Percentiles rank a stretch among this genome's conserved stretches.
phyloP scores from a whole-genome alignment of 2,329 filamentous ascomycete genomes.

The Fusarium mangiferae region DNA sequence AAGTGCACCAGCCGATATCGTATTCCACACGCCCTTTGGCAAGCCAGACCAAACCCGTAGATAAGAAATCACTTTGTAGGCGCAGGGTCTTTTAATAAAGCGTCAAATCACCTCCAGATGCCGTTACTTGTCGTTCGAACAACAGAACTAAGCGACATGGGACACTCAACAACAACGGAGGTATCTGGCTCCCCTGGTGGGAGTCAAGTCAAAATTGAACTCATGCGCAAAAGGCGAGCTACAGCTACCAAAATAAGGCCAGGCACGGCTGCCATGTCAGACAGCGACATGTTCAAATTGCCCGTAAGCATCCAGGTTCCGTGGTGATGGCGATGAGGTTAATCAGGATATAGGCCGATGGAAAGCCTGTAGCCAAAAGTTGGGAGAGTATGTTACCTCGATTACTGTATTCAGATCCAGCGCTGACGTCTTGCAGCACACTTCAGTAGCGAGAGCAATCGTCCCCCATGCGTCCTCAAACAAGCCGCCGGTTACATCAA shows the following conservation, averaged over 20 bases:
- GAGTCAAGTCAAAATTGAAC: neutral
- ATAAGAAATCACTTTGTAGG: neutral
- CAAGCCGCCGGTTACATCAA: neutral
- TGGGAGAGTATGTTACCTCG: neutral
- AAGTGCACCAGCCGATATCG: neutral
- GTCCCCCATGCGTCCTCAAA: neutral
- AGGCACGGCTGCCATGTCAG: neutral
- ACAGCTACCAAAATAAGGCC: neutral
- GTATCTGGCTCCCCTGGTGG: neutral
- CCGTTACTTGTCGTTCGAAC: rapidly evolving
- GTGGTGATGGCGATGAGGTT: neutral
- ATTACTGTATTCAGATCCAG: neutral
- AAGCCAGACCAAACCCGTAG: too few species aligned
- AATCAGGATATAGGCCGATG: neutral
- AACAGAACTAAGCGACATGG: neutral
- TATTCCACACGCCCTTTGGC: neutral
- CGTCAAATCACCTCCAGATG: too few species aligned
- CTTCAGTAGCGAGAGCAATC: neutral
- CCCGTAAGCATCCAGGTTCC: rapidly evolving
- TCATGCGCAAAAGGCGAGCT: neutral
- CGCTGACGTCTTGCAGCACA: rapidly evolving
- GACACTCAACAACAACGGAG: neutral
- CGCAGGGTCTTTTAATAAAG: too few species aligned
- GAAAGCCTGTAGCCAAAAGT: neutral
- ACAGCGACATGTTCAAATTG: neutral